phyloP scores from a whole-genome alignment of 2,329 filamentous ascomycete genomes.

The Penicillium vulpinum region DNA sequence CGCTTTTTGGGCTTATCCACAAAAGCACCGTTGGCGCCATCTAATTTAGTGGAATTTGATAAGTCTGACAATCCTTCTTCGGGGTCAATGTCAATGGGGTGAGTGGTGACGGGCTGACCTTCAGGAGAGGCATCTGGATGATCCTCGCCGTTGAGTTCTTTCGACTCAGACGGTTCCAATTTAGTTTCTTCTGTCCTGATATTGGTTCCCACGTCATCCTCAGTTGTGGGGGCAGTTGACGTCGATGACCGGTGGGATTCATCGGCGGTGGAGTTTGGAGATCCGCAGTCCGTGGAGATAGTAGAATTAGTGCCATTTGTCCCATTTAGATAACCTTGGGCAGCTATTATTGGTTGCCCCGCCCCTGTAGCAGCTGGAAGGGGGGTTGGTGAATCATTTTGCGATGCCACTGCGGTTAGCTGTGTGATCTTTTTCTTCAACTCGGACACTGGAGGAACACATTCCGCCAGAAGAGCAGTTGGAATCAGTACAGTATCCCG shows the following conservation, averaged over 20 bases:
- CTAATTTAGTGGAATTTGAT: constrained; percentile 29
- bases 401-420: constrained; percentile 2
- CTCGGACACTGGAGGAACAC: constrained; percentile 11
- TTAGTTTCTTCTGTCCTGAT: constrained; percentile 23
- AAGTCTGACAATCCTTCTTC: constrained; percentile 27
- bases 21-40: constrained; percentile 26
- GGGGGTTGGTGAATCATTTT: constrained; percentile 9
- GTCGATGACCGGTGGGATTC: constrained; percentile 36
- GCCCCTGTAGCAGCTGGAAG: constrained; percentile 4
- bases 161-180: not conserved
- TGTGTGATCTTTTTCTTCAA: constrained; percentile 18
- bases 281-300: constrained; percentile 25
- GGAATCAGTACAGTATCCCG: constrained; percentile 8
- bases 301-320: constrained; percentile 11
- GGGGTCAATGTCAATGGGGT: constrained; percentile 18
- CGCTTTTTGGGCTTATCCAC: constrained; percentile 21
- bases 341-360: not conserved
- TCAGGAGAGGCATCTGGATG: constrained; percentile 12
- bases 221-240: constrained; percentile 41
- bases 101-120: constrained; percentile 10
- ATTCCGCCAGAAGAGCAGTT: not conserved
- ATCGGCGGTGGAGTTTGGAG: constrained; percentile 30
- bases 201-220: constrained; percentile 26
- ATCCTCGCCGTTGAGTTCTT: constrained; percentile 7
- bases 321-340: constrained; percentile 10